Evolutionary conservation across 2,329 filamentous ascomycete genomes (phyloP).

Genomic region (Zalaria sp.): DNA sequence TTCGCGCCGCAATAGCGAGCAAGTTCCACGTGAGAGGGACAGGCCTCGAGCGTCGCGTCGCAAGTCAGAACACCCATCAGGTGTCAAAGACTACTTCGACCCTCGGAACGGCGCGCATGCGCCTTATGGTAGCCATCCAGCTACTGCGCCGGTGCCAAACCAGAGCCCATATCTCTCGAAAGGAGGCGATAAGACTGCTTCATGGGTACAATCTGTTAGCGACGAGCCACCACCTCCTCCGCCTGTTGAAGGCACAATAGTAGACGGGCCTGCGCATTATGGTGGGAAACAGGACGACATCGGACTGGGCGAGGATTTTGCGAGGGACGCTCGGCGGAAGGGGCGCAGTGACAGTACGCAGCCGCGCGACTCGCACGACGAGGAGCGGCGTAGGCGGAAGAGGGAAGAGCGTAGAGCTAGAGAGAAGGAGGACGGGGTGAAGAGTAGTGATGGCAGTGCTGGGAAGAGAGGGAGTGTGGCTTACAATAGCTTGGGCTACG

Average conservation of each 20-base stretch:
- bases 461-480: constrained; percentile 6
- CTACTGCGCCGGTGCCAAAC: constrained; percentile 13
- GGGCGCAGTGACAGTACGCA: constrained; percentile 8
- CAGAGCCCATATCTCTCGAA: constrained; percentile 19
- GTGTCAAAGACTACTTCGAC: constrained; percentile 30
- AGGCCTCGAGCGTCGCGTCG: constrained; percentile 14
- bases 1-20: constrained; percentile 1
- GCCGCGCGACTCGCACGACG: constrained; percentile 4
- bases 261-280: constrained; percentile 24
- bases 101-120: constrained; percentile 23
- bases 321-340: constrained; percentile 15
- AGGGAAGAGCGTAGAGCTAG: constrained; percentile 7
- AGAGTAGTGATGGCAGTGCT: constrained; percentile 20
- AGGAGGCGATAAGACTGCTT: constrained; percentile 32
- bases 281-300: constrained; percentile 13
- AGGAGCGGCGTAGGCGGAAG: constrained; percentile 10
- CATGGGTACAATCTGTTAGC: constrained; percentile 33
- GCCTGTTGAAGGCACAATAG: constrained; percentile 30
- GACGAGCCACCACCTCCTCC: constrained; percentile 32
- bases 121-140: constrained; percentile 5
- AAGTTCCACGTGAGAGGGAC: constrained; percentile 2
- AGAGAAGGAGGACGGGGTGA: constrained; percentile 11
- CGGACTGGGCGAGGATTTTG: constrained; percentile 10
- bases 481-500: constrained; percentile 16
- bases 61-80: constrained; percentile 18